Evolutionary conservation across 202 grass and related monocot species (phyloP), one percentile per base, ranked within the genome.

Genomic region (Digitaria exilis): DNA sequence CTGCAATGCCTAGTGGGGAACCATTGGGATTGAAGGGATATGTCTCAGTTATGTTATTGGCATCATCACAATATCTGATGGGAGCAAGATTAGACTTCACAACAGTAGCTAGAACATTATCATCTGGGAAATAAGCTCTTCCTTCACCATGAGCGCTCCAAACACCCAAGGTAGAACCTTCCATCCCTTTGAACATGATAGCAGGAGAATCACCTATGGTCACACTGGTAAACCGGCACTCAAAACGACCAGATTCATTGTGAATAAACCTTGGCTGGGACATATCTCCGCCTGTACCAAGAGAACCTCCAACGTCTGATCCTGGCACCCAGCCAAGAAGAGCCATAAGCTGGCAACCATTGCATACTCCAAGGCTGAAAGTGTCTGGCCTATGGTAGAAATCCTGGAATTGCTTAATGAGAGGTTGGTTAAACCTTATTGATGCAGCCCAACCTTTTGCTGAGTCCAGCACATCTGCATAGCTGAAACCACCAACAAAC

Each of bases 311-410:
- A 50, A 88, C 62, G 71, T 80, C 65, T 18, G 81, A 49, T 76
- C 94, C 90, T 30, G 88, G 90, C 21, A 96, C 90, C 90, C 90
- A 96, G n/a, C 94, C 94, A 66, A 96, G 91, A 87, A 96, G 91
- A 30, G 94, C 90, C 94, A 96, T 93, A 29, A 93, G 81, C 51
- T 89, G 90, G 82, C 91, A 96, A 34, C 94, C 90, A 51, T 96
- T 96, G 75, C 90, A 96, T 24, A 93, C 94, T 68, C 90, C 84
- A 87, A 96, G 88, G 84, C 90, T 93, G 80, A 96, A 96, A 12
- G 94, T 96, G 76, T 93, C 94, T 21, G 77, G 77, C 68, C 88
- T 82, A 48, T 89, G 73, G 68, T 96, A 96, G 86, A 96, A 96
- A 60, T 93, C 76, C 78, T 88, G 90, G 78, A 96, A 96, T 43